A percentile compares a stretch with the other conserved stretches of the same genome.
These are phyloP conservation scores for Lipomyces sp. DNA, from an alignment of 805 yeast genomes.

Conservation along the genomic window DNA sequence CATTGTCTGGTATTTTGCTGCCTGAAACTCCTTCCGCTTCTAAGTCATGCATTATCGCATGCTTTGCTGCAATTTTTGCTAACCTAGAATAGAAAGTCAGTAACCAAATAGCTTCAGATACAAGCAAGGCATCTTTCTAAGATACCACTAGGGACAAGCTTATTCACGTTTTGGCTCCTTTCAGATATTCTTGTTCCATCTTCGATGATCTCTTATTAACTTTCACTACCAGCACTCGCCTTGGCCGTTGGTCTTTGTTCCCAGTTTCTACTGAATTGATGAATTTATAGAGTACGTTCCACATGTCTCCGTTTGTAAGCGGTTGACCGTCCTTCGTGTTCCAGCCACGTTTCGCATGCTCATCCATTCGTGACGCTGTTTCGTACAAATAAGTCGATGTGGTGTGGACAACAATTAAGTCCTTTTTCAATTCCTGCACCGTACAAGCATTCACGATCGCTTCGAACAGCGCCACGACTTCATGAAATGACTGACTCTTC, in stretches of 20 bases:
- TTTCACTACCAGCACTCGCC: background rate
- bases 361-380: conserved; percentile 9
- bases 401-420: conserved; percentile 21
- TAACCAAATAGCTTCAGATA: background rate
- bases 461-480: conserved; percentile 9
- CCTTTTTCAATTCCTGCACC: conserved; percentile 3
- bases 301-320: conserved; percentile 1
- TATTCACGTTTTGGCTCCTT: conserved; percentile 20
- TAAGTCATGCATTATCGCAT: conserved; percentile 15
- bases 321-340: conserved; percentile 9
- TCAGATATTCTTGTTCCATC: background rate
- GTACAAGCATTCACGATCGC: conserved; percentile 13
- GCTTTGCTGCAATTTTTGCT: conserved; percentile 23
- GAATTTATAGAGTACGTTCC: conserved; percentile 6
- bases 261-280: background rate
- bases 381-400: conserved; percentile 8
- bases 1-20: conserved; percentile 3
- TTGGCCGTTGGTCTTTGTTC: background rate
- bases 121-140: background rate
- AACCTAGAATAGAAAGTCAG: conserved; percentile 13
- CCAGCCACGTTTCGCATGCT: conserved; percentile 7
- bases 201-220: conserved; percentile 8
- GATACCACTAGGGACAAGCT: background rate
- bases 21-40: conserved; percentile 15
- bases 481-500: conserved; percentile 1